These are phyloP conservation scores for Ogataea henricii DNA, from an alignment of 805 yeast species.

Conservation along the genomic window DNA sequence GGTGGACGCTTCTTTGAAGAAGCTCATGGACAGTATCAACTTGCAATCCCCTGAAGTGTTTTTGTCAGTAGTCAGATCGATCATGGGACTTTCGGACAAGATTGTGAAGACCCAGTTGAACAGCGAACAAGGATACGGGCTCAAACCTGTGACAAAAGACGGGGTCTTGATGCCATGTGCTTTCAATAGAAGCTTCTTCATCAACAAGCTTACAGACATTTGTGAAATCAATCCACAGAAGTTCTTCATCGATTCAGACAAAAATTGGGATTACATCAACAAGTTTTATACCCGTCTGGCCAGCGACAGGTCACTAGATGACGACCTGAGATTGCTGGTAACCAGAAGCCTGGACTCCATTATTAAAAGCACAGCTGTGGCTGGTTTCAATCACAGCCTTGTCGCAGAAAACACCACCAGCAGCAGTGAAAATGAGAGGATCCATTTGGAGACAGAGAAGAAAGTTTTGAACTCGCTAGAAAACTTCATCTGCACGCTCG, in stretches of 20 bases:
- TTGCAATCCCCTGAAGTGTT: slow-evolving; percentile 57
- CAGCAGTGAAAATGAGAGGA: slow-evolving; percentile 1
- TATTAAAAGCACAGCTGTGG: slow-evolving; percentile 41
- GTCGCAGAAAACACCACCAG: slow-evolving; percentile 6
- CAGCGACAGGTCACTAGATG: slow-evolving; percentile 43
- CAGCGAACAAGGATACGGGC: slow-evolving; percentile 14
- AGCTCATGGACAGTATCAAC: slow-evolving; percentile 62
- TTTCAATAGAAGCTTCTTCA: slow-evolving; percentile 56
- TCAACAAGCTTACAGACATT: slow-evolving; percentile 55
- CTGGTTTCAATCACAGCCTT: slow-evolving; percentile 38
- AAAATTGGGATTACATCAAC: slow-evolving; percentile 51
- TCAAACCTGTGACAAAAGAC: slow-evolving; percentile 22
- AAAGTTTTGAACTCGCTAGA: slow-evolving; percentile 52
- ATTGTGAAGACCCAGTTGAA: slow-evolving; percentile 16
- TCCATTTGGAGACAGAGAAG: slow-evolving; percentile 41
- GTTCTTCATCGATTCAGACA: slow-evolving; percentile 44
- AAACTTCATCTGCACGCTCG: slow-evolving; percentile 44
- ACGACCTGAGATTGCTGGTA: slow-evolving; percentile 49
- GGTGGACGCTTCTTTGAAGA: slow-evolving; percentile 58
- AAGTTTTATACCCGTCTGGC: slow-evolving; percentile 48
- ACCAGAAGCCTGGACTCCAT: slow-evolving; percentile 55
- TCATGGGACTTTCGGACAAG: slow-evolving; percentile 45
- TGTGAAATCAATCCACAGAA: slow-evolving; percentile 53
- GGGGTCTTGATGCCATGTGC: slow-evolving; percentile 42
- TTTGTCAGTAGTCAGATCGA: slow-evolving; percentile 45